These are phyloP conservation scores for Excoecaria agallocha DNA, from an alignment of 345 rosid species.

Conservation along the genomic window DNA sequence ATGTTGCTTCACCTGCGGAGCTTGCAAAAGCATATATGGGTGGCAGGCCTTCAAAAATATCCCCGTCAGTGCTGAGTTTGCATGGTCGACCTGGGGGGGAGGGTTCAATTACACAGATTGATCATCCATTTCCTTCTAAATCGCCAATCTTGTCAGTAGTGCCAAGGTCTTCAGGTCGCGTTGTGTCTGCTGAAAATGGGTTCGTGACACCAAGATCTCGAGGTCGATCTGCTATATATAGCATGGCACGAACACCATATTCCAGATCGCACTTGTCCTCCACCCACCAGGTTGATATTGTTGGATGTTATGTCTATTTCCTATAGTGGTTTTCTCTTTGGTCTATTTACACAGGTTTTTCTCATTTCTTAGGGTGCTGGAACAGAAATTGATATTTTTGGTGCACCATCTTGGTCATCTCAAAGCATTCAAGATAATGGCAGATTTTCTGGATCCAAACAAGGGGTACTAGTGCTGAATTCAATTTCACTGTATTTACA, in stretches of 20 bases:
- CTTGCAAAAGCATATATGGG: slow-evolving; percentile 98
- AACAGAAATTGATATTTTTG: slow-evolving; percentile 27
- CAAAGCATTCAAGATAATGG: slow-evolving; percentile 30
- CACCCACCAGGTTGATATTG: slow-evolving; percentile 48
- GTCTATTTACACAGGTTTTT: background rate
- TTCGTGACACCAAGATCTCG: slow-evolving; percentile 70
- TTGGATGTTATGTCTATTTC: slow-evolving; percentile 1
- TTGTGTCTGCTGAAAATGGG: slow-evolving; percentile 55
- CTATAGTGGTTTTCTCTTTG: background rate
- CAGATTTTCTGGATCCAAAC: slow-evolving; percentile 55
- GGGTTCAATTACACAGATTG: slow-evolving; percentile 40
- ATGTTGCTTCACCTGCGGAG: slow-evolving; percentile 81
- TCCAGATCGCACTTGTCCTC: slow-evolving; percentile 55
- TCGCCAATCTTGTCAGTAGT: slow-evolving; percentile 51
- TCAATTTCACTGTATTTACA: background rate
- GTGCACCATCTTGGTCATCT: slow-evolving; percentile 42
- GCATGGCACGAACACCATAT: slow-evolving; percentile 87
- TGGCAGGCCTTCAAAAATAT: slow-evolving; percentile 69
- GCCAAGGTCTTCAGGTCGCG: slow-evolving; percentile 46
- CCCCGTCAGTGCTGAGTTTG: slow-evolving; percentile 49
- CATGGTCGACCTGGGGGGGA: slow-evolving; percentile 44
- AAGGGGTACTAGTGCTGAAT: slow-evolving; percentile 38
- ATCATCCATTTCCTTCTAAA: slow-evolving; percentile 36
- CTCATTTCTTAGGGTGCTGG: slow-evolving; percentile 40
- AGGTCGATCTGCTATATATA: slow-evolving; percentile 88